These are phyloP conservation scores for Diplotaxis tenuifolia DNA, from an alignment of 345 rosid genomes.

Conservation along the genomic window DNA sequence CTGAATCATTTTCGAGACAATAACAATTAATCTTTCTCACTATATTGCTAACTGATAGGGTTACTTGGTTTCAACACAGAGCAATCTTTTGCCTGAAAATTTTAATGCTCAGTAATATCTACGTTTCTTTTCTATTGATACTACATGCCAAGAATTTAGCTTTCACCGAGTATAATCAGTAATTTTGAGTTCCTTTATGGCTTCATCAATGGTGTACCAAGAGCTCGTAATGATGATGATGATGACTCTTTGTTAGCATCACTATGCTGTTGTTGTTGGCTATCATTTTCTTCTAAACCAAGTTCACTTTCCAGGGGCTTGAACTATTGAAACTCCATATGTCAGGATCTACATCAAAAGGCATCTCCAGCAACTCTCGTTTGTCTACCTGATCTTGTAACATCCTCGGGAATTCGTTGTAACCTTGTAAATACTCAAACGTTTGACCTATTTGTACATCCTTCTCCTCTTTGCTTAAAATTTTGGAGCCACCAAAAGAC, in stretches of 20 bases:
- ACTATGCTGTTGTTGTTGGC: constrained; percentile 17
- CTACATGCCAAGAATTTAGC: constrained; percentile 14
- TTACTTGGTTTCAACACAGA: constrained; percentile 19
- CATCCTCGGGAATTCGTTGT: constrained; percentile 13
- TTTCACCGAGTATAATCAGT: constrained; percentile 3
- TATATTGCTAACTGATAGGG: not conserved
- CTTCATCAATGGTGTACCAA: constrained; percentile 11
- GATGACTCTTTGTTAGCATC: constrained; percentile 7
- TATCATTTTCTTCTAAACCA: constrained; percentile 46
- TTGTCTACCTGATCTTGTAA: constrained; percentile 67
- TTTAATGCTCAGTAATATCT: constrained; percentile 1
- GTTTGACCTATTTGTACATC: constrained; percentile 1
- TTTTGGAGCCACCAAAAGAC: constrained; percentile 43
- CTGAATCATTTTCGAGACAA: not conserved
- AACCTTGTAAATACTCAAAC: constrained; percentile 12
- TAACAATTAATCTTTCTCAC: not conserved
- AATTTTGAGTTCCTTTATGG: not conserved
- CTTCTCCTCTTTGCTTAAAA: constrained; percentile 26
- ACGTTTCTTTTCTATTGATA: constrained; percentile 7
- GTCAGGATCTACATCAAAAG: constrained; percentile 56
- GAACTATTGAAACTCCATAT: constrained; percentile 73
- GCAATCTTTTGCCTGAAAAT: constrained; percentile 15
- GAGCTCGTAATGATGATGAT: constrained; percentile 17
- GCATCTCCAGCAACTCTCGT: constrained; percentile 48
- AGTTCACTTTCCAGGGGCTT: constrained; percentile 63